A percentile compares a stretch with the other conserved stretches of the same genome.
Evolutionary conservation across 1,139 yeast genomes (phyloP).

Genomic region (Debaryomyces nepalensis): DNA sequence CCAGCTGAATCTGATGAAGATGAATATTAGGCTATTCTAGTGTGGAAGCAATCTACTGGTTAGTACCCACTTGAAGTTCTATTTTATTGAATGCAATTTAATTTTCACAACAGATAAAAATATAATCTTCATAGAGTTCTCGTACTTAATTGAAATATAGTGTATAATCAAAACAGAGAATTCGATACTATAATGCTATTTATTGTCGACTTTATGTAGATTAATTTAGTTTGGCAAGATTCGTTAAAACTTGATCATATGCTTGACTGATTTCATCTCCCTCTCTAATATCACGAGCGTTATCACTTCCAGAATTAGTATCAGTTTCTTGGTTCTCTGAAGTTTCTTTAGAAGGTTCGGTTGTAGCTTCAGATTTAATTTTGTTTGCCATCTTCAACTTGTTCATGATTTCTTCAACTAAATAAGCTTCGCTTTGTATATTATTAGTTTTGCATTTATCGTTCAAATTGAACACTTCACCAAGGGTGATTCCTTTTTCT

Average conservation of each 20-base stretch:
- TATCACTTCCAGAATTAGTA: slow-evolving; percentile 11
- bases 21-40: slow-evolving; percentile 19
- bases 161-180: slow-evolving; percentile 1
- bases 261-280: slow-evolving; percentile 47
- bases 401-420: slow-evolving; percentile 25
- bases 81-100: slow-evolving; percentile 5
- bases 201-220: neutral
- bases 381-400: slow-evolving; percentile 20
- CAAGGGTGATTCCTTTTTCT: slow-evolving; percentile 54
- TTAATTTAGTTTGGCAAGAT: slow-evolving; percentile 25
- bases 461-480: slow-evolving; percentile 49
- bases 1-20: slow-evolving; percentile 37
- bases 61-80: slow-evolving; percentile 2
- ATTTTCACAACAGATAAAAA: neutral
- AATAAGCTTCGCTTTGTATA: slow-evolving; percentile 16
- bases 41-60: slow-evolving; percentile 10
- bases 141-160: slow-evolving; percentile 1
- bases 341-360: slow-evolving; percentile 10
- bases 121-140: slow-evolving; percentile 1
- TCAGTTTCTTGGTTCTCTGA: slow-evolving; percentile 12
- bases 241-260: slow-evolving; percentile 55
- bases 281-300: slow-evolving; percentile 13
- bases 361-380: slow-evolving; percentile 10
- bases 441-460: slow-evolving; percentile 12
- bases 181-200: slow-evolving; percentile 1